Evolutionary conservation across 345 rosid species (phyloP).

Genomic region (Leavenworthia alabamica): DNA sequence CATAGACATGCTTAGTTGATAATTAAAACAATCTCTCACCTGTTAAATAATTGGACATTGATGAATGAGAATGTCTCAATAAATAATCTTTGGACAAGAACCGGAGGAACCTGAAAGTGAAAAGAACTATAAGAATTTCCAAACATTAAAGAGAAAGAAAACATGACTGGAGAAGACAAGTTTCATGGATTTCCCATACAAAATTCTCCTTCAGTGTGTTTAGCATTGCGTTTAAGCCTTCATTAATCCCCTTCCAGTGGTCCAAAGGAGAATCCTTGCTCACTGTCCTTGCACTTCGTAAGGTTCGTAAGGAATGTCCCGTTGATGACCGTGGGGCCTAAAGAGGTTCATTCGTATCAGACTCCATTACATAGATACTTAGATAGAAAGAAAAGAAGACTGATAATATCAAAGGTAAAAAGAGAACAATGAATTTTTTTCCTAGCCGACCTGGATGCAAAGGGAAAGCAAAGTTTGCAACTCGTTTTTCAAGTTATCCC

Average conservation of each 20-base stretch:
- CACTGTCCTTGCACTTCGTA: conserved; percentile 72
- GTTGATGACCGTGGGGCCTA: conserved; percentile 93
- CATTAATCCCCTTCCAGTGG: conserved; percentile 89
- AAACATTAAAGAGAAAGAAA: conserved; percentile 6
- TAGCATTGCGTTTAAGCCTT: conserved; percentile 65
- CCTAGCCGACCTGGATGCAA: conserved; percentile 75
- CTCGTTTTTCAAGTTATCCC: conserved; percentile 95
- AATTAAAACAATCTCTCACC: conserved; percentile 38
- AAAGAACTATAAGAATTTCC: conserved; percentile 23
- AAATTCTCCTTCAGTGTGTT: conserved; percentile 78
- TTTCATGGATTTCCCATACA: conserved; percentile 65
- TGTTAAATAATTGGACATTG: conserved; percentile 89
- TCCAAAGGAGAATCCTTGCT: conserved; percentile 74
- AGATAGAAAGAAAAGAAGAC: background rate
- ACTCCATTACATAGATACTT: conserved; percentile 6
- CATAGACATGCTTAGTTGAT: background rate
- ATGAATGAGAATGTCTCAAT: conserved; percentile 86
- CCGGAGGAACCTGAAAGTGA: conserved; percentile 71
- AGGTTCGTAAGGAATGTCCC: conserved; percentile 52
- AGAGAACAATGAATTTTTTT: background rate
- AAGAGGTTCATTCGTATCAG: conserved; percentile 19
- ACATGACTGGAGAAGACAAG: conserved; percentile 1
- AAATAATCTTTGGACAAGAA: conserved; percentile 86
- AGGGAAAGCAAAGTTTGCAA: conserved; percentile 68
- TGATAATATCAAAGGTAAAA: background rate